A percentile compares a stretch with the other conserved stretches of the same genome.
These are phyloP conservation scores for Macrophomina pseudophaseolina DNA, from an alignment of 2,329 filamentous ascomycete species.

Conservation along the genomic window DNA sequence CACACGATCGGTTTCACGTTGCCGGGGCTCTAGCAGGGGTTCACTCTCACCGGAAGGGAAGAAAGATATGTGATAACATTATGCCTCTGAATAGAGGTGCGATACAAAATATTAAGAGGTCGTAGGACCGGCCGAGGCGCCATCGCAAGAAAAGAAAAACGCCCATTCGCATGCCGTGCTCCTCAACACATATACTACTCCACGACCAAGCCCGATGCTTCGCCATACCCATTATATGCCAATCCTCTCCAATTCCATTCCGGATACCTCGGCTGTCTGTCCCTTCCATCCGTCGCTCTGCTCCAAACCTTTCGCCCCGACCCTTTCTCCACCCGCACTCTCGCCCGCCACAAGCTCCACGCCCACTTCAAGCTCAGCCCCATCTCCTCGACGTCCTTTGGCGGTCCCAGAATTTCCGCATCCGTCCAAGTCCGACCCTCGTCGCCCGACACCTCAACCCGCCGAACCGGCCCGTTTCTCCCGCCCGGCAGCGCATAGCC, in stretches of 20 bases:
- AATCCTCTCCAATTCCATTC: conserved; percentile 66
- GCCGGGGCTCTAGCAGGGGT: neutral
- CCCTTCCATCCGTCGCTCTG: conserved; percentile 60
- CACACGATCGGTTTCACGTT: neutral
- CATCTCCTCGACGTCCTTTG: neutral
- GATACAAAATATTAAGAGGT: no score
- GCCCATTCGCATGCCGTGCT: neutral
- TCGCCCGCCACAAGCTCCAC: conserved; percentile 61
- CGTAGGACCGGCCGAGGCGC: no score
- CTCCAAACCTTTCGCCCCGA: conserved; percentile 54
- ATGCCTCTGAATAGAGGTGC: no score
- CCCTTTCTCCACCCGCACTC: conserved; percentile 50
- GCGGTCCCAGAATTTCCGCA: conserved; percentile 44
- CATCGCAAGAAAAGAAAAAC: no score
- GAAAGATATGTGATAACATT: neutral
- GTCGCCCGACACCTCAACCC: conserved; percentile 60
- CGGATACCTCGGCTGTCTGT: conserved; percentile 54
- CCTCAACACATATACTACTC: conserved; percentile 28
- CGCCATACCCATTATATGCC: conserved; percentile 65
- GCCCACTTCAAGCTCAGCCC: conserved; percentile 53
- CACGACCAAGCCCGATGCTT: conserved; percentile 56
- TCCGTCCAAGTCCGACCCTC: conserved; percentile 56
- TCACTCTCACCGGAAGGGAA: no score
- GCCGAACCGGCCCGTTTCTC: conserved; percentile 57
- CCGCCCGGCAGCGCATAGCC: conserved; percentile 64